These are phyloP conservation scores for Fragaria iinumae DNA, from an alignment of 306 rosid species.

Conservation along the genomic window DNA sequence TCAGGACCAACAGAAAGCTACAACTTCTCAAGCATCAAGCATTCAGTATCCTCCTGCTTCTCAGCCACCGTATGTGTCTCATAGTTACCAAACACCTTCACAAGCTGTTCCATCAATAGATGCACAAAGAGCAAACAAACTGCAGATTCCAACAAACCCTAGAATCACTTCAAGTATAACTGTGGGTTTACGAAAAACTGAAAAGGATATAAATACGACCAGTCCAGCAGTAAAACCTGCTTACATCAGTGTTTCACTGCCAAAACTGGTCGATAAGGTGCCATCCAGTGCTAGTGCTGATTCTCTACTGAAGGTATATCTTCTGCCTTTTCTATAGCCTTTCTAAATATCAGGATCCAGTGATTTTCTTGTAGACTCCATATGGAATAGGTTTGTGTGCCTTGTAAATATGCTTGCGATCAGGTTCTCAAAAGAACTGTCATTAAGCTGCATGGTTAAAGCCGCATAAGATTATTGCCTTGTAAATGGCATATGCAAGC, in stretches of 20 bases:
- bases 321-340: constrained; percentile 12
- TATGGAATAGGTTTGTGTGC: neutral
- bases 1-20: constrained; percentile 78
- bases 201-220: constrained; percentile 58
- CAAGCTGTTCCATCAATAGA: constrained; percentile 52
- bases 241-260: constrained; percentile 75
- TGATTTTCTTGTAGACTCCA: constrained; percentile 13
- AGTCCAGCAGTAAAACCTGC: constrained; percentile 65
- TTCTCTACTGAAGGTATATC: constrained; percentile 69
- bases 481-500: neutral
- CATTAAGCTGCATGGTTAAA: neutral
- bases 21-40: constrained; percentile 53
- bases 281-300: constrained; percentile 64
- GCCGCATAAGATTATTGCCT: neutral
- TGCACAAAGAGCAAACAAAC: constrained; percentile 57
- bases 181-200: constrained; percentile 55
- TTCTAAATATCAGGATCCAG: neutral
- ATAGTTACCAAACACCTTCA: constrained; percentile 36
- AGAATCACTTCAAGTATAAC: constrained; percentile 83
- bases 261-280: constrained; percentile 56
- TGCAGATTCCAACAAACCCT: constrained; percentile 98
- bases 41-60: constrained; percentile 63
- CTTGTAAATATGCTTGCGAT: neutral
- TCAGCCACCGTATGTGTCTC: constrained; percentile 47
- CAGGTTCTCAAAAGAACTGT: neutral